These are phyloP conservation scores for Amylocystis lapponica DNA, from an alignment of 768 basidiomycete species.

Conservation along the genomic window DNA sequence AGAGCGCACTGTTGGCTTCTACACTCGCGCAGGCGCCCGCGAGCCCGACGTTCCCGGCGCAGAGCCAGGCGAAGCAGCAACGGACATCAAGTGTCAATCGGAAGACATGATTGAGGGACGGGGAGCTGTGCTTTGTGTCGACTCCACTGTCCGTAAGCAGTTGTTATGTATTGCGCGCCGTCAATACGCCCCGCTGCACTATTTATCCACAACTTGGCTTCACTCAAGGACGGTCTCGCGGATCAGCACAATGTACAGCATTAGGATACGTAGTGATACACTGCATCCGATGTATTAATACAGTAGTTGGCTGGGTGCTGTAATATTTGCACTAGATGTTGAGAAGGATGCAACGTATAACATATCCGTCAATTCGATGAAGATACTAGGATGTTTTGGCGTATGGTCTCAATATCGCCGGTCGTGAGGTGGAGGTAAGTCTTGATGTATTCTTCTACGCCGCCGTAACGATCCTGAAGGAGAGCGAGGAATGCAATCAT, in stretches of 20 bases:
- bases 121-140: neutral
- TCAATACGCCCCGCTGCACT: too few relatives aligned
- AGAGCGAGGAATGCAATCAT: conserved; percentile 69
- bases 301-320: too few relatives aligned
- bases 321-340: too few relatives aligned
- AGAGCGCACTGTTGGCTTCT: conserved; percentile 31
- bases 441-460: conserved; percentile 59
- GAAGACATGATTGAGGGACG: conserved; percentile 19
- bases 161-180: neutral
- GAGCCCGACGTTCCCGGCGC: conserved; percentile 24
- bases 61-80: conserved; percentile 33
- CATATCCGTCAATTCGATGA: too few relatives aligned
- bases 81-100: conserved; percentile 37
- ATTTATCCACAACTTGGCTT: too few relatives aligned
- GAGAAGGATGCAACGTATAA: too few relatives aligned
- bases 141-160: neutral
- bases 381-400: conserved; percentile 40
- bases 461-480: conserved; percentile 59
- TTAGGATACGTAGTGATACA: too few relatives aligned
- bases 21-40: conserved; percentile 27
- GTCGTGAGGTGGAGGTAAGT: conserved; percentile 51
- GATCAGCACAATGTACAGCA: too few relatives aligned
- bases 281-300: too few relatives aligned
- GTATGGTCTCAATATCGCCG: conserved; percentile 56
- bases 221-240: too few relatives aligned